phyloP scores from a whole-genome alignment of 768 basidiomycete species.

The Psilocybe sp. region DNA sequence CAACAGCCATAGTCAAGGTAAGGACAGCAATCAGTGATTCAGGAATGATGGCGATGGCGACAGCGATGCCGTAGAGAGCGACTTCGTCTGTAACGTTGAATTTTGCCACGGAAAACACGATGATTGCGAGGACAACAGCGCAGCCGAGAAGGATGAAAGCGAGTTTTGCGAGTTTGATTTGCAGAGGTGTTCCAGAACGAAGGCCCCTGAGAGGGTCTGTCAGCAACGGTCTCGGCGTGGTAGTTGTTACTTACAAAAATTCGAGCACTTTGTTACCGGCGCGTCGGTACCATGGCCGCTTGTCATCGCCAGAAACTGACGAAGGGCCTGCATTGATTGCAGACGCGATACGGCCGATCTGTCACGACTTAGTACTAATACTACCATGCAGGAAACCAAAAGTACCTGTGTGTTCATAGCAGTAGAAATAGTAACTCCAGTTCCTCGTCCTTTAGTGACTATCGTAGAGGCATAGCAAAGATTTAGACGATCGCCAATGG shows the following conservation, averaged over 20 bases:
- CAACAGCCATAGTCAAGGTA: slow-evolving; percentile 58
- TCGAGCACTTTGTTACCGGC: slow-evolving; percentile 17
- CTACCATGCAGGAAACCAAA: too few relatives aligned
- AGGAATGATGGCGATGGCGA: slow-evolving; percentile 37
- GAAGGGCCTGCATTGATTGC: slow-evolving; percentile 24
- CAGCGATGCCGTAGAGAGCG: slow-evolving; percentile 34
- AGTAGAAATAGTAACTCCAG: slow-evolving; percentile 44
- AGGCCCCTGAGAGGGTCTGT: slow-evolving; percentile 23
- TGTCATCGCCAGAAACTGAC: slow-evolving; percentile 11
- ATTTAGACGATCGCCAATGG: slow-evolving; percentile 42
- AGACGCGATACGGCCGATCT: slow-evolving; percentile 38
- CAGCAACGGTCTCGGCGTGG: not conserved
- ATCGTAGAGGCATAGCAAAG: slow-evolving; percentile 41
- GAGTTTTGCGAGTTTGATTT: slow-evolving; percentile 33
- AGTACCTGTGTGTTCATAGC: slow-evolving; percentile 50
- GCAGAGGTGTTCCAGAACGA: slow-evolving; percentile 33
- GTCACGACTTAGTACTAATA: not conserved
- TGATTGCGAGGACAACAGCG: slow-evolving; percentile 33
- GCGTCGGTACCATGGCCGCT: slow-evolving; percentile 21
- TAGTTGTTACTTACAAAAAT: slow-evolving; percentile 24
- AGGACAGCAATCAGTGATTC: slow-evolving; percentile 45
- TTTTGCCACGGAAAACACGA: slow-evolving; percentile 33
- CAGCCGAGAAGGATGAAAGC: slow-evolving; percentile 34
- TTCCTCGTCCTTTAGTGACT: slow-evolving; percentile 48
- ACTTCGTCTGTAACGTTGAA: slow-evolving; percentile 32